Percentiles rank a stretch among this genome's conserved stretches.
Conservation (phyloP, 164 flowering plant species). For the Aristolochia fimbriata region DNA sequence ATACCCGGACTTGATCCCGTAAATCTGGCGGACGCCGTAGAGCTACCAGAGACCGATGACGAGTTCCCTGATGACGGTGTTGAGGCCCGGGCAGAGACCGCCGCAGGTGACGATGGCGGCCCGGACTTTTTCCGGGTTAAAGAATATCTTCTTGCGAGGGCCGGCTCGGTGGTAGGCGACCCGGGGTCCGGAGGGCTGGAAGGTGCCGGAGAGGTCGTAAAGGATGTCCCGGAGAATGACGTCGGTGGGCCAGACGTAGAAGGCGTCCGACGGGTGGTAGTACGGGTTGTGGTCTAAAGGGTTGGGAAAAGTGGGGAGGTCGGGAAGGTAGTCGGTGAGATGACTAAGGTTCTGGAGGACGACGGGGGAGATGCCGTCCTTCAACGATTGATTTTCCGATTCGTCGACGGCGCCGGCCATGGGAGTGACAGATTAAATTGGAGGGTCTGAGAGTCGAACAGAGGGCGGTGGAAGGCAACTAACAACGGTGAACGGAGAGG, state of each 20-base stretch:
- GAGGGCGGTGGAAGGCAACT: too few relatives aligned
- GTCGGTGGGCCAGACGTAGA: constrained; percentile 22
- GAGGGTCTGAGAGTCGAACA: too few relatives aligned
- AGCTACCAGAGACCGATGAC: constrained; percentile 72
- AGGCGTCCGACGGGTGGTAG: constrained; percentile 36
- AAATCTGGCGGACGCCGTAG: constrained; percentile 57
- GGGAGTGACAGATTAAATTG: too few relatives aligned
- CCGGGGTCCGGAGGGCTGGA: neutral
- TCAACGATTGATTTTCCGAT: constrained; percentile 4
- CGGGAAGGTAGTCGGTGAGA: constrained; percentile 36
- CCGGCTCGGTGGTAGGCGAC: constrained; percentile 68
- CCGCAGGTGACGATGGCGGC: constrained; percentile 85
- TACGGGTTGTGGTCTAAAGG: constrained; percentile 42
- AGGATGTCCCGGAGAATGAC: constrained; percentile 16
- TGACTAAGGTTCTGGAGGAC: constrained; percentile 34
- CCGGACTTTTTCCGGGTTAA: constrained; percentile 26
- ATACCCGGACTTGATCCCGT: constrained; percentile 61
- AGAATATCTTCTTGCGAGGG: constrained; percentile 46
- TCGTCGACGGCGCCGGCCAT: neutral
- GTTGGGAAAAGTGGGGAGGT: constrained; percentile 30
- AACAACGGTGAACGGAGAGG: too few relatives aligned
- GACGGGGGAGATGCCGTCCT: constrained; percentile 7
- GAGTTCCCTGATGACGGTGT: constrained; percentile 72
- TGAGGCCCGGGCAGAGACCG: constrained; percentile 81
- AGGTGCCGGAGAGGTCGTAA: constrained; percentile 15